Conservation (phyloP, 768 basidiomycete species). For the Phylloporus rhodoxanthus region DNA sequence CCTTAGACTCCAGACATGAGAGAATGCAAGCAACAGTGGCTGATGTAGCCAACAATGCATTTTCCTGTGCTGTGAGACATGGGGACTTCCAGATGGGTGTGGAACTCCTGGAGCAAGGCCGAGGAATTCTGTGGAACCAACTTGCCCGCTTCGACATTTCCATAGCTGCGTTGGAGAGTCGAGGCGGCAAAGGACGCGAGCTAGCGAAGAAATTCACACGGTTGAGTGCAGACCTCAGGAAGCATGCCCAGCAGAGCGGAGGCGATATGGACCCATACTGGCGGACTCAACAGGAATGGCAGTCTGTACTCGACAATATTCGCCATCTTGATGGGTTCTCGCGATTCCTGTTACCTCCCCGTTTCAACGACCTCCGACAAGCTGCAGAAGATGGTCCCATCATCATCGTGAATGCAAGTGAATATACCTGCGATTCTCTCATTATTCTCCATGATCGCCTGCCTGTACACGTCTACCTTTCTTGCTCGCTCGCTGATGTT, state of each 20-base stretch:
- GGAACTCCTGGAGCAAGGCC: not conserved
- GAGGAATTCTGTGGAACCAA: not conserved
- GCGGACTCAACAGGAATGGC: not conserved
- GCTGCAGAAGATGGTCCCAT: not conserved
- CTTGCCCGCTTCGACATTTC: not conserved
- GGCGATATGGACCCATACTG: not conserved
- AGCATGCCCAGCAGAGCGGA: not conserved
- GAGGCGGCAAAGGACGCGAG: not conserved
- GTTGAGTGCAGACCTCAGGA: not conserved
- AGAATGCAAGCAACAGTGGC: not conserved
- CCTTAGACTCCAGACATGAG: not conserved
- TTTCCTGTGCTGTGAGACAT: not conserved
- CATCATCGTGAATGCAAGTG: not conserved
- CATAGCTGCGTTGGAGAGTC: not conserved
- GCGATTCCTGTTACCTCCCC: not conserved
- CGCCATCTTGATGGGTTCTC: not conserved
- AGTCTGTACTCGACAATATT: not conserved
- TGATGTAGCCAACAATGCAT: not conserved
- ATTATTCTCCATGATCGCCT: not conserved
- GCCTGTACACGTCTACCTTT: not conserved
- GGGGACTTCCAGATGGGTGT: not conserved
- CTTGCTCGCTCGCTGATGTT: not conserved
- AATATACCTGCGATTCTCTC: not conserved
- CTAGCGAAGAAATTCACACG: not conserved
- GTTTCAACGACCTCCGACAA: not conserved